A percentile compares a stretch with the other conserved stretches of the same genome.
Evolutionary conservation across 2,329 filamentous ascomycete genomes (phyloP).

Genomic region (Moelleriella libera): DNA sequence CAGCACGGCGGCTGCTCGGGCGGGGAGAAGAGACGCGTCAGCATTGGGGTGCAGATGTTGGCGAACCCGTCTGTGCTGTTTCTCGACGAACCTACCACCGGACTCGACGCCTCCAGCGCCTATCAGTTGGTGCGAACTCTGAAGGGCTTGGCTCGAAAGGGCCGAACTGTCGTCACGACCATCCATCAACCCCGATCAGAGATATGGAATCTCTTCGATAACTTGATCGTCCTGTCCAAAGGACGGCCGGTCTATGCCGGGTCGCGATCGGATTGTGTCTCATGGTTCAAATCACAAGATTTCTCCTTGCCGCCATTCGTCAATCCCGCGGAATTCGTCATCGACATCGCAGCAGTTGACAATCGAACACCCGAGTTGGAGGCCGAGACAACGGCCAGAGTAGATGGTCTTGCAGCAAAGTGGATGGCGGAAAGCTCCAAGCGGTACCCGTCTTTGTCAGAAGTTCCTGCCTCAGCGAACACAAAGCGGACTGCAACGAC

Average conservation of each 20-base stretch:
- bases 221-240: slow-evolving; percentile 51
- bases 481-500: slow-evolving; percentile 13
- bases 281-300: slow-evolving; percentile 49
- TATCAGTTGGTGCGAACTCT: slow-evolving; percentile 59
- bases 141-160: slow-evolving; percentile 52
- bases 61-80: slow-evolving; percentile 67
- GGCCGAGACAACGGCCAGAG: slow-evolving; percentile 39
- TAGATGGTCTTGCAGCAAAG: slow-evolving; percentile 43
- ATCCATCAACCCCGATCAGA: slow-evolving; percentile 69
- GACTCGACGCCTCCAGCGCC: slow-evolving; percentile 63
- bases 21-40: slow-evolving; percentile 63
- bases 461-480: slow-evolving; percentile 3
- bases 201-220: slow-evolving; percentile 67
- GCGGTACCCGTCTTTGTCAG: slow-evolving; percentile 10
- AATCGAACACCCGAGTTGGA: slow-evolving; percentile 56
- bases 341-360: slow-evolving; percentile 62
- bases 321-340: slow-evolving; percentile 64
- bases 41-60: slow-evolving; percentile 66
- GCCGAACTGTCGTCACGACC: slow-evolving; percentile 57
- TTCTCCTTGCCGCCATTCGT: slow-evolving; percentile 55
- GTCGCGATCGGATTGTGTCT: slow-evolving; percentile 37
- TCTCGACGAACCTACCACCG: slow-evolving; percentile 67
- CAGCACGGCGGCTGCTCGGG: slow-evolving; percentile 65
- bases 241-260: slow-evolving; percentile 59
- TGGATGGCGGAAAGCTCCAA: slow-evolving; percentile 35